Evolutionary conservation across 345 rosid genomes (phyloP).

Genomic region (Orychophragmus violaceus): DNA sequence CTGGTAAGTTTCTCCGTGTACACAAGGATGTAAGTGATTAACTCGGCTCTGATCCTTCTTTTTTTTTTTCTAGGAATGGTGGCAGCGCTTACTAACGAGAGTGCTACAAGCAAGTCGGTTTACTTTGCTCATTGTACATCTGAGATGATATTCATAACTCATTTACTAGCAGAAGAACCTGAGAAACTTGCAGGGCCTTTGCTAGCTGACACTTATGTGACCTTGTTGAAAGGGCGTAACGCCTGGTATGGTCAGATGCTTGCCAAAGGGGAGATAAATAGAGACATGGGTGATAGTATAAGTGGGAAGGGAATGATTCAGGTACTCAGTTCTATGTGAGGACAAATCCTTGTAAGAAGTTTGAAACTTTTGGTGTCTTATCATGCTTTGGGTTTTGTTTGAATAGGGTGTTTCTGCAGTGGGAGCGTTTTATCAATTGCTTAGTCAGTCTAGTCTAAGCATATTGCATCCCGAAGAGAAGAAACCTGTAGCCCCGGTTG

Average conservation of each 20-base stretch:
- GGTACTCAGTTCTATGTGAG: slow-evolving; percentile 35
- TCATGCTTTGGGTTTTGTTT: slow-evolving; percentile 13
- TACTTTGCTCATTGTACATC: slow-evolving; percentile 96
- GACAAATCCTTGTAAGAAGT: background rate
- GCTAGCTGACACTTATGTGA: slow-evolving; percentile 93
- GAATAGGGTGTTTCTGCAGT: slow-evolving; percentile 90
- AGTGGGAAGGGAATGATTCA: slow-evolving; percentile 99
- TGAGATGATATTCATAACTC: slow-evolving; percentile 97
- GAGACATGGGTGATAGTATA: slow-evolving; percentile 94
- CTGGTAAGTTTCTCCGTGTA: slow-evolving; percentile 47
- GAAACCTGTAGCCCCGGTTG: slow-evolving; percentile 82
- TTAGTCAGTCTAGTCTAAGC: slow-evolving; percentile 69
- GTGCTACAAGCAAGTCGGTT: slow-evolving; percentile 96
- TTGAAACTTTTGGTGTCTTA: background rate
- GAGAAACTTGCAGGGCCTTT: slow-evolving; percentile 96
- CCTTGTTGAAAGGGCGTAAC: slow-evolving; percentile 87
- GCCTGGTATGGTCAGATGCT: slow-evolving; percentile 97
- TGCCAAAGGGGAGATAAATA: slow-evolving; percentile 67
- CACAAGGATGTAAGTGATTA: background rate
- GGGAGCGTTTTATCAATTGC: slow-evolving; percentile 81
- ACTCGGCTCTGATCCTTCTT: background rate
- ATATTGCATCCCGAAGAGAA: slow-evolving; percentile 66
- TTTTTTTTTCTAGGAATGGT: slow-evolving; percentile 66
- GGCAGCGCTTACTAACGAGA: slow-evolving; percentile 87
- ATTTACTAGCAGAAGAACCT: slow-evolving; percentile 87